Evolutionary conservation across 352 stramenopile genomes (phyloP), one percentile per base, ranked within the genome.

Genomic region (Plasmopara muralis): DNA sequence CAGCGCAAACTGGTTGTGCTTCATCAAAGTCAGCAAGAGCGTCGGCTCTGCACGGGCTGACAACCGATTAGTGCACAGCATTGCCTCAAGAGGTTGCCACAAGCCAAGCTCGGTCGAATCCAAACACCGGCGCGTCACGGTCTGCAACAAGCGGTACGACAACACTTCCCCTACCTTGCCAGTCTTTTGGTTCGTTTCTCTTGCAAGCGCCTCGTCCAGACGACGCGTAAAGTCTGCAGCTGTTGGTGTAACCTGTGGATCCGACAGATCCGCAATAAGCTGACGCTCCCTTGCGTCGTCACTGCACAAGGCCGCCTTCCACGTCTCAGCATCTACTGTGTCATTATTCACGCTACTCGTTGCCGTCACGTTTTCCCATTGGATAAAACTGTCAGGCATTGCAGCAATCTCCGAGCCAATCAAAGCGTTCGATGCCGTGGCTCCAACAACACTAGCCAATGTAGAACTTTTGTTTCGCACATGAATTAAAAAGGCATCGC

Each of bases 391-490:
- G 50, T 85, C 71, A 7, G 75, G 75, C 39, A 82, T 57, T 12
- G 64, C 60, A 28, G 73, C 71, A 4, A 59, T 45, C 0, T 43
- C 25, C 2, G 44, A 41, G 6, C 20, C 39, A 25, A 6, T 15
- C 16, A 31, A 42, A 40, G 43, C 14, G 16, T 9, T 50, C 31
- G 45, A 50, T 50, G 33, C 53, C 5, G 67, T 72, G 4, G 72
- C 72, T 44, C 80, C 80, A 0, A 90, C 47, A 20, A 90, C 80
- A 51, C 75, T 88, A 0, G 77, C 74, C 5, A 90, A 63, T 6
- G 80, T 85, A 35, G 80, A 87, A 56, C 76, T 67, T 58, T 80
- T 88, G 64, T 85, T 83, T 52, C 68, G 74, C 37, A 88, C 74
- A n/a, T 74, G 65, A 20, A 88, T 54, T 15, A 90, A 37, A 41